phyloP scores from a whole-genome alignment of 139 green algal species.

The Nannochloris sp. region DNA sequence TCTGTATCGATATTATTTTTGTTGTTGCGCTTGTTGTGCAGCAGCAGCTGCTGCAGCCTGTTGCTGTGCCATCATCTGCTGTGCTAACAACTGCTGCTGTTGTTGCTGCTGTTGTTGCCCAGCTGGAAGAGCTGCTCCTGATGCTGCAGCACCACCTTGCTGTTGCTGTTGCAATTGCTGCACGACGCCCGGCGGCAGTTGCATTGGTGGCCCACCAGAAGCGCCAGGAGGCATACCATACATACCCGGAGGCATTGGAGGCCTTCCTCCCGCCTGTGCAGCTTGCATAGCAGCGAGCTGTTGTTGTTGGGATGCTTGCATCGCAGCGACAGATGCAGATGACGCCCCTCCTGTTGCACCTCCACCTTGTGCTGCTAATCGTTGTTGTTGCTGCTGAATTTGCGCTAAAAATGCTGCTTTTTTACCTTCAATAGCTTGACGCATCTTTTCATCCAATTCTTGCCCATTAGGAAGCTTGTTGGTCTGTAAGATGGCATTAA shows the following conservation, averaged over 20 bases:
- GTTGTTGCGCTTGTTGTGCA: neutral
- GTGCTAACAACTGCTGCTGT: slow-evolving; percentile 22
- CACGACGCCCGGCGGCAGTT: neutral
- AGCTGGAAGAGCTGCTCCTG: too few relatives aligned
- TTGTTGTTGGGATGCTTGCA: slow-evolving; percentile 21
- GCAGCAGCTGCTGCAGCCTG: slow-evolving; percentile 10
- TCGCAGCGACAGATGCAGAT: slow-evolving; percentile 13
- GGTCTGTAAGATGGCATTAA: slow-evolving; percentile 24
- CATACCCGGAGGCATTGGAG: neutral
- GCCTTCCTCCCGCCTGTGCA: neutral
- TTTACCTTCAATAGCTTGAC: slow-evolving; percentile 23
- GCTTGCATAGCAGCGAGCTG: neutral
- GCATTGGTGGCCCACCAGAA: neutral
- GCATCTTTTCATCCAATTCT: slow-evolving; percentile 11
- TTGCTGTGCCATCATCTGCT: slow-evolving; percentile 11
- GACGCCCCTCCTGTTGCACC: neutral
- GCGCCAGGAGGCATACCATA: slow-evolving; percentile 8
- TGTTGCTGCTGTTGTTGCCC: neutral
- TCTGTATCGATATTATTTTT: neutral
- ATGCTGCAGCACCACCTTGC: neutral
- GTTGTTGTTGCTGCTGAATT: slow-evolving; percentile 5
- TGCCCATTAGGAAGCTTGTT: slow-evolving; percentile 26
- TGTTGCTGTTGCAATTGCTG: too few relatives aligned
- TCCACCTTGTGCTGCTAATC: too few relatives aligned
- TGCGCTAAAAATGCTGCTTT: slow-evolving; percentile 8